A percentile compares a stretch with the other conserved stretches of the same genome.
Conservation (phyloP, 2,329 filamentous ascomycete species). For the Orbilia quercus region DNA sequence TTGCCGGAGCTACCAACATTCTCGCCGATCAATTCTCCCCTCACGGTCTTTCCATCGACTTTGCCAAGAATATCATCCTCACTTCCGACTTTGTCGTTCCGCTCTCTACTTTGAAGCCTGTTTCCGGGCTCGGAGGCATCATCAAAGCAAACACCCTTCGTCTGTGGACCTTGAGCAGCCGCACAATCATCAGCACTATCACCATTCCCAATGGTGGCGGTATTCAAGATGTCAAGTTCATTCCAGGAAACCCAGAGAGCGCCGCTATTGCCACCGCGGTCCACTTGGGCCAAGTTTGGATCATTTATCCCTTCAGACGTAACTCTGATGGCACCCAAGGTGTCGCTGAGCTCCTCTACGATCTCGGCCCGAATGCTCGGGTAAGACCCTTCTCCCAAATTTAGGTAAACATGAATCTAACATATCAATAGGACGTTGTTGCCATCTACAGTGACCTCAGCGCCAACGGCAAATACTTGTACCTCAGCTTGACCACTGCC, state of each 20-base stretch:
- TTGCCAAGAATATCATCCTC: slow-evolving; percentile 69
- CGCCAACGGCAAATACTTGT: slow-evolving; percentile 70
- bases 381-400: slow-evolving; percentile 57
- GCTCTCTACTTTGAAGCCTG: slow-evolving; percentile 72
- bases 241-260: slow-evolving; percentile 70
- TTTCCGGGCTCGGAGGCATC: slow-evolving; percentile 68
- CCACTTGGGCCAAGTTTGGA: slow-evolving; percentile 72
- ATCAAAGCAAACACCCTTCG: slow-evolving; percentile 70
- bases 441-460: slow-evolving; percentile 67
- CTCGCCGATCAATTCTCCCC: slow-evolving; percentile 72
- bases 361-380: slow-evolving; percentile 68
- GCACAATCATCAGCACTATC: slow-evolving; percentile 71
- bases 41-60: slow-evolving; percentile 71
- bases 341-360: slow-evolving; percentile 70
- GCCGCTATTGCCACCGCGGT: slow-evolving; percentile 73
- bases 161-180: slow-evolving; percentile 69
- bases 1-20: slow-evolving; percentile 68
- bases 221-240: slow-evolving; percentile 75
- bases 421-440: slow-evolving; percentile 11
- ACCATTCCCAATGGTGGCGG: slow-evolving; percentile 71
- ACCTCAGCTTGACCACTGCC: slow-evolving; percentile 71
- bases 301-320: slow-evolving; percentile 69
- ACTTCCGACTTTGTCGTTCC: slow-evolving; percentile 74
- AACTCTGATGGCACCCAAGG: slow-evolving; percentile 69
- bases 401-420: neutral